phyloP scores from a whole-genome alignment of 306 rosid species.

The Gastrolobium bilobum region DNA sequence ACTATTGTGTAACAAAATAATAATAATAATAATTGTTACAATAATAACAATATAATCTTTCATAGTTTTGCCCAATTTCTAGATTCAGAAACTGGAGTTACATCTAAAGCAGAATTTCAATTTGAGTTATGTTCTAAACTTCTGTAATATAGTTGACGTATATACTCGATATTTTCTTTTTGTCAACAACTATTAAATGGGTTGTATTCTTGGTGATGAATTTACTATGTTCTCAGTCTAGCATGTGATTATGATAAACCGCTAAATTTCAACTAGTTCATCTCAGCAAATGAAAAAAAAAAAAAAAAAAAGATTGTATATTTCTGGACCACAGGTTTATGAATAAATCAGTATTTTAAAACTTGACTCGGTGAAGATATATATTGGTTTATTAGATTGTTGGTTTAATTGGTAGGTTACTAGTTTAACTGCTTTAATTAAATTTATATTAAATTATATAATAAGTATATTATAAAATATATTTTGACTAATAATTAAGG shows the following conservation, averaged over 20 bases:
- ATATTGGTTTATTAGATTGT: neutral
- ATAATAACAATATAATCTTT: slow-evolving; percentile 22
- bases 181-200: neutral
- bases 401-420: neutral
- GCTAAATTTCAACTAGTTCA: neutral
- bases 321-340: slow-evolving; percentile 10
- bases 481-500: too few species aligned
- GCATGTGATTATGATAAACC: neutral
- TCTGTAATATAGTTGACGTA: neutral
- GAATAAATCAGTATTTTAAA: neutral
- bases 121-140: slow-evolving; percentile 1
- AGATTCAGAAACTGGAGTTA: slow-evolving; percentile 24
- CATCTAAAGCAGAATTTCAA: slow-evolving; percentile 15
- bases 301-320: neutral
- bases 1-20: neutral
- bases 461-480: too few species aligned
- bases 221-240: neutral
- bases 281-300: neutral
- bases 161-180: neutral
- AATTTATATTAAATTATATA: too few species aligned
- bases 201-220: neutral
- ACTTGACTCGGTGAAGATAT: neutral
- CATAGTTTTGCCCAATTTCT: slow-evolving; percentile 39
- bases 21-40: neutral
- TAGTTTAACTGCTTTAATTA: neutral